A percentile compares a stretch with the other conserved stretches of the same genome.
Evolutionary conservation across 2,329 filamentous ascomycete species (phyloP).

Genomic region (Ceratocystiopsis sp.): DNA sequence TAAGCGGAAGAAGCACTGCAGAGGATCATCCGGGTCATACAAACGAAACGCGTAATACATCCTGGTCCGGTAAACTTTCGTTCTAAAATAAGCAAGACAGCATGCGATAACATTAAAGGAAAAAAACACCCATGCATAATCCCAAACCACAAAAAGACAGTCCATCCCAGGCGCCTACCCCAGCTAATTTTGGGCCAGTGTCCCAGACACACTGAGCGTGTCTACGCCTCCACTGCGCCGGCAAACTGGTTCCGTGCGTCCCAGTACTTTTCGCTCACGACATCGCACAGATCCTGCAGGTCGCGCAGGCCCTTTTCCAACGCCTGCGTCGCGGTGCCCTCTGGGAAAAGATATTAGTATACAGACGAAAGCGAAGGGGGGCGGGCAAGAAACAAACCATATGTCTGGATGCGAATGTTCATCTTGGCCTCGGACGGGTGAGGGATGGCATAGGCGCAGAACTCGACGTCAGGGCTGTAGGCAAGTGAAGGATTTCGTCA

Average conservation of each 20-base stretch:
- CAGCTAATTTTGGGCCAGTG: no score
- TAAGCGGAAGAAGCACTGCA: no score
- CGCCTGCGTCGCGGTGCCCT: conserved; percentile 66
- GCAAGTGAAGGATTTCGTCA: neutral
- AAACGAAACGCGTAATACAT: no score
- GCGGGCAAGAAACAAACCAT: conserved; percentile 37
- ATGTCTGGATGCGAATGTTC: conserved; percentile 95
- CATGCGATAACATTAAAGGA: no score
- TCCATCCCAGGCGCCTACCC: no score
- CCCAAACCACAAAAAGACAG: no score
- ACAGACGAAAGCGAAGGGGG: neutral
- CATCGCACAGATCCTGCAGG: conserved; percentile 80
- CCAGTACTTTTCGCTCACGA: conserved; percentile 81
- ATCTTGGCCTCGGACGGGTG: conserved; percentile 93
- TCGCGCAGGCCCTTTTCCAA: conserved; percentile 82
- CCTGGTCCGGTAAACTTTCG: no score
- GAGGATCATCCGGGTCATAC: no score
- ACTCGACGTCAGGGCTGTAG: conserved; percentile 77
- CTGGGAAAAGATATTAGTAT: conserved; percentile 23
- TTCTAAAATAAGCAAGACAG: no score
- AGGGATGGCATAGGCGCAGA: conserved; percentile 95
- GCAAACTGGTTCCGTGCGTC: conserved; percentile 44
- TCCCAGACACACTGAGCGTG: neutral
- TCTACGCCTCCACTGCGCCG: conserved; percentile 2
- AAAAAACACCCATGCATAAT: no score